phyloP scores from a whole-genome alignment of 2,329 filamentous ascomycete species.

The Akanthomyces uredinophilus region DNA sequence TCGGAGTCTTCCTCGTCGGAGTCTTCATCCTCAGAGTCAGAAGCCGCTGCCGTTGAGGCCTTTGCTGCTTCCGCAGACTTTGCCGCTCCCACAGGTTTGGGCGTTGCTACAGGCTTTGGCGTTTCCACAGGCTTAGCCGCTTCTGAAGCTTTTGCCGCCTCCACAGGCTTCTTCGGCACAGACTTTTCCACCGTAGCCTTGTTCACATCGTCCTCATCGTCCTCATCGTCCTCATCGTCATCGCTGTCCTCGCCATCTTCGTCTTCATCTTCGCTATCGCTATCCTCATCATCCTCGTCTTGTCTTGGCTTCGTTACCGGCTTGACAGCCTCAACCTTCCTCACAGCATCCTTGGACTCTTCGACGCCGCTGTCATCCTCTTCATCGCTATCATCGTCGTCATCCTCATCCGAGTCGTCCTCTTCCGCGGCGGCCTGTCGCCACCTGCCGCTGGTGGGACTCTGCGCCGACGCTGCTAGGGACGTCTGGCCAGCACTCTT shows the following conservation, averaged over 20 bases:
- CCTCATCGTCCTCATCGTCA: constrained; percentile 20
- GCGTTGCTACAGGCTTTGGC: not conserved
- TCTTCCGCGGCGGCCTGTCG: not conserved
- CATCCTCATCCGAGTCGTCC: constrained; percentile 15
- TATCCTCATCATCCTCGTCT: constrained; percentile 22
- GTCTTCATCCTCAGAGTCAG: too few relatives aligned
- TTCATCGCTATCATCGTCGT: constrained; percentile 17
- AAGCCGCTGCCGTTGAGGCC: constrained; percentile 20
- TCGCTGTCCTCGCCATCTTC: constrained; percentile 17
- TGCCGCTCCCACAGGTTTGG: not conserved
- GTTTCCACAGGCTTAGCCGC: not conserved
- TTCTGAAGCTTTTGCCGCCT: not conserved
- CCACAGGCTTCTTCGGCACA: not conserved
- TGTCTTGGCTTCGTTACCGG: constrained; percentile 19
- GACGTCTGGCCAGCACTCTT: constrained; percentile 20
- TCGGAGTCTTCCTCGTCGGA: too few relatives aligned
- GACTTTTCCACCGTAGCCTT: not conserved
- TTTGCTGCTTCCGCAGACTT: not conserved
- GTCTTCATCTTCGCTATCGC: constrained; percentile 20
- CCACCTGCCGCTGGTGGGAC: constrained; percentile 16
- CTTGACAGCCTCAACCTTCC: constrained; percentile 14
- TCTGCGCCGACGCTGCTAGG: constrained; percentile 19
- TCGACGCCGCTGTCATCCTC: constrained; percentile 14
- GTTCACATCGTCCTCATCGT: constrained; percentile 11
- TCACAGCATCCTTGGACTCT: constrained; percentile 20